Percentiles rank a stretch among this genome's conserved stretches.
Evolutionary conservation across 2,329 filamentous ascomycete genomes (phyloP).

Genomic region (Simplicillium aogashimaense): DNA sequence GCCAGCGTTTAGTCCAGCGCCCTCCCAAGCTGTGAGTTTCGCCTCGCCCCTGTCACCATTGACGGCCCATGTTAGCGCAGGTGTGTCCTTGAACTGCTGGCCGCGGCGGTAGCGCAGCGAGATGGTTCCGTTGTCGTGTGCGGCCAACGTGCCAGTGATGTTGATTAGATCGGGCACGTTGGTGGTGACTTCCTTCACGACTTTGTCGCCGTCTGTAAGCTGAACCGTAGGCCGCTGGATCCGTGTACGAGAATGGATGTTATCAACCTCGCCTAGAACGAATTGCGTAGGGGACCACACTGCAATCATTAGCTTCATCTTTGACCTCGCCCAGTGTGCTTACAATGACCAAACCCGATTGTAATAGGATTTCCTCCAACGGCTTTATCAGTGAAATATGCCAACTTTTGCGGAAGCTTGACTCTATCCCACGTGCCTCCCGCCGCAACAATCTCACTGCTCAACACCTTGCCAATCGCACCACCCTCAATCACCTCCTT

Average conservation of each 20-base stretch:
- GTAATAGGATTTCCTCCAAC: constrained; percentile 35
- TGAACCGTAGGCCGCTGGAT: constrained; percentile 30
- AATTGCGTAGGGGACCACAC: constrained; percentile 35
- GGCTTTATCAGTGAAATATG: constrained; percentile 37
- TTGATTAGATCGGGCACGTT: constrained; percentile 34
- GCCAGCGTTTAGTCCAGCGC: constrained; percentile 19
- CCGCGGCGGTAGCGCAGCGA: constrained; percentile 36
- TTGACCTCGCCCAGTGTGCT: constrained; percentile 8
- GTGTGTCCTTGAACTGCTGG: constrained; percentile 34
- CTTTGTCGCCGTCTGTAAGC: constrained; percentile 19
- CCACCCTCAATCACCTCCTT: constrained; percentile 32
- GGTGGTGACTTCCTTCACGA: constrained; percentile 21
- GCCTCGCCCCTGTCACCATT: constrained; percentile 42
- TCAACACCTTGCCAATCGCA: constrained; percentile 40
- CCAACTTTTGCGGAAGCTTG: constrained; percentile 19
- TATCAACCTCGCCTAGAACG: constrained; percentile 33
- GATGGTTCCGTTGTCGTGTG: constrained; percentile 26
- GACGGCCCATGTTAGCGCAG: constrained; percentile 37
- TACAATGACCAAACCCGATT: constrained; percentile 31
- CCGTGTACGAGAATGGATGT: constrained; percentile 28
- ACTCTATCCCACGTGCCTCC: constrained; percentile 25
- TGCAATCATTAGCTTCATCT: constrained; percentile 9
- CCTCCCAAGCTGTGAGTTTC: constrained; percentile 21
- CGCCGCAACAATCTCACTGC: constrained; percentile 31
- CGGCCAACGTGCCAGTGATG: constrained; percentile 23